Evolutionary conservation across 2,329 filamentous ascomycete species (phyloP).

Genomic region (Zasmidium angulare): DNA sequence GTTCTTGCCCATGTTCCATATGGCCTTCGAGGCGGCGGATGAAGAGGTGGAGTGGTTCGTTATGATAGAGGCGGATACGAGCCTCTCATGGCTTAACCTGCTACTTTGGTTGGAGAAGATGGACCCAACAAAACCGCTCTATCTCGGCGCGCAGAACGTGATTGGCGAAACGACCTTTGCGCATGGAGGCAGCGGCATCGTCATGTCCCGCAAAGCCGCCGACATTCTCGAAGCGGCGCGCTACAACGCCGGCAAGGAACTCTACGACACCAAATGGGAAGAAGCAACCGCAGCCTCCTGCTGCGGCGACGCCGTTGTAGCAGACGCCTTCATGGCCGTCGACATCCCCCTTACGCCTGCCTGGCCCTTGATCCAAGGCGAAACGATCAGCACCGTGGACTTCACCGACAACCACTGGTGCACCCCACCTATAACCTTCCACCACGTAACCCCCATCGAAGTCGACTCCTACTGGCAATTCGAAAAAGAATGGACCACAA

Average conservation of each 20-base stretch:
- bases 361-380: conserved; percentile 47
- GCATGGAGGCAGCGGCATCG: conserved; percentile 45
- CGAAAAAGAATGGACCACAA: conserved; percentile 30
- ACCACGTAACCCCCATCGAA: conserved; percentile 34
- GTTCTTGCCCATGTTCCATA: conserved; percentile 57
- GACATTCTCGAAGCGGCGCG: conserved; percentile 39
- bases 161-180: conserved; percentile 41
- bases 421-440: conserved; percentile 40
- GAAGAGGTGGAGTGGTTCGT: conserved; percentile 55
- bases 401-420: conserved; percentile 48
- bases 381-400: conserved; percentile 43
- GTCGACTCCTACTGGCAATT: conserved; percentile 36
- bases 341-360: conserved; percentile 46
- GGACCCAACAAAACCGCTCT: conserved; percentile 46
- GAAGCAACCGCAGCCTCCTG: conserved; percentile 48
- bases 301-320: conserved; percentile 57
- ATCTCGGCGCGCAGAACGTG: conserved; percentile 49
- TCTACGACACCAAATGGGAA: conserved; percentile 42
- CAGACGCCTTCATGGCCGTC: conserved; percentile 48
- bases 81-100: conserved; percentile 45
- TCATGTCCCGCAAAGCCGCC: conserved; percentile 46
- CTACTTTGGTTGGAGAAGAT: conserved; percentile 53
- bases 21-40: conserved; percentile 49
- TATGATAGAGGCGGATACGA: conserved; percentile 59
- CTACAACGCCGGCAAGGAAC: conserved; percentile 38